Evolutionary conservation across 2,329 filamentous ascomycete genomes (phyloP).

Genomic region (Corniculantispora saksenae): DNA sequence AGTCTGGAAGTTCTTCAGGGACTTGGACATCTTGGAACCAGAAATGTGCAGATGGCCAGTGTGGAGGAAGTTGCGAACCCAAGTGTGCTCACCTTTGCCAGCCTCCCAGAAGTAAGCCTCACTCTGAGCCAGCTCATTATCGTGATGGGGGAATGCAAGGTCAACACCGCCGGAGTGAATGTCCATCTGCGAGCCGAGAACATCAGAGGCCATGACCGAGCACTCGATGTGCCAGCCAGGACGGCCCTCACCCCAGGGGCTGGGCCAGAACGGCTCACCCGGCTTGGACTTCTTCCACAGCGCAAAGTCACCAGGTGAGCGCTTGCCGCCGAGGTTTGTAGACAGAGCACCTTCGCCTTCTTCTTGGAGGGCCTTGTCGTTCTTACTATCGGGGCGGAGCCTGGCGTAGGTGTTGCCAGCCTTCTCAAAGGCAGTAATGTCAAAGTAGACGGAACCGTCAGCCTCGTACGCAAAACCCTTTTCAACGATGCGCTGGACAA

Average conservation of each 20-base stretch:
- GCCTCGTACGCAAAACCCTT: conserved; percentile 84
- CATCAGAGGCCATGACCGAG: conserved; percentile 89
- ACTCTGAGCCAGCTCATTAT: conserved; percentile 88
- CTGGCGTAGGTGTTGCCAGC: conserved; percentile 83
- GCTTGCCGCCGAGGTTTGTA: conserved; percentile 65
- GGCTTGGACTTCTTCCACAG: conserved; percentile 92
- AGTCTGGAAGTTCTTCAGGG: conserved; percentile 92
- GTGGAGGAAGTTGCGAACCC: conserved; percentile 95
- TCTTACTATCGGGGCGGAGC: conserved; percentile 80
- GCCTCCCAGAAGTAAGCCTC: conserved; percentile 75
- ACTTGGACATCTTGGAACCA: conserved; percentile 95
- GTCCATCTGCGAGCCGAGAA: conserved; percentile 83
- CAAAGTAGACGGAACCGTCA: conserved; percentile 91
- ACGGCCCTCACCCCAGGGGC: conserved; percentile 81
- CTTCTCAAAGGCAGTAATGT: conserved; percentile 82
- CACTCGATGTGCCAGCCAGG: conserved; percentile 98
- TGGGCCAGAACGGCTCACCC: conserved; percentile 88
- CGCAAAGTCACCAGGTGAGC: conserved; percentile 80
- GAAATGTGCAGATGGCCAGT: conserved; percentile 87
- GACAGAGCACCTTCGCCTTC: conserved; percentile 87
- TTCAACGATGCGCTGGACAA: conserved; percentile 78
- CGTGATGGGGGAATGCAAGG: conserved; percentile 87
- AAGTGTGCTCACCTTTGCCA: conserved; percentile 61
- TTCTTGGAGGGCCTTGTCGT: conserved; percentile 78
- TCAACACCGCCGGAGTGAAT: conserved; percentile 93